Evolutionary conservation across 352 stramenopile species (phyloP).

Genomic region (Pythium scleroteichum): DNA sequence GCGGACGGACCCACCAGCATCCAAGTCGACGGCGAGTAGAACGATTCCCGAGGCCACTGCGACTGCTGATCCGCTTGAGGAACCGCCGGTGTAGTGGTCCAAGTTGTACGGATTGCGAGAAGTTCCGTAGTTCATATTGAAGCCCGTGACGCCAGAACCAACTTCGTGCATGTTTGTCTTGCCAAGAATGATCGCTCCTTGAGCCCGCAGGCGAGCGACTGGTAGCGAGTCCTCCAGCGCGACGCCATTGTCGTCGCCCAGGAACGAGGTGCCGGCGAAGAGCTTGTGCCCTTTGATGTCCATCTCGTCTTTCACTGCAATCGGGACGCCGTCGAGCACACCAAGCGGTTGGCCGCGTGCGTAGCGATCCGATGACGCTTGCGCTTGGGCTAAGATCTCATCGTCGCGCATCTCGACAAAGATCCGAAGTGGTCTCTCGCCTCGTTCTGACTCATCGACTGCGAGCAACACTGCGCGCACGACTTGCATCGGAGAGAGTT

Average conservation of each 20-base stretch:
- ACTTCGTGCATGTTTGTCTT: slow-evolving; percentile 91
- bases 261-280: slow-evolving; percentile 74
- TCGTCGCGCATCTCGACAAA: slow-evolving; percentile 80
- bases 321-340: slow-evolving; percentile 86
- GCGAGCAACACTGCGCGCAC: slow-evolving; percentile 62
- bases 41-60: slow-evolving; percentile 88
- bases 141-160: slow-evolving; percentile 67
- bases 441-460: slow-evolving; percentile 51
- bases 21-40: slow-evolving; percentile 82
- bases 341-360: slow-evolving; percentile 60
- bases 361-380: slow-evolving; percentile 70
- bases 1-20: slow-evolving; percentile 90
- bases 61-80: slow-evolving; percentile 86
- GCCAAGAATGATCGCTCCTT: slow-evolving; percentile 87
- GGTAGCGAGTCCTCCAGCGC: slow-evolving; percentile 49
- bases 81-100: slow-evolving; percentile 86
- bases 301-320: slow-evolving; percentile 89
- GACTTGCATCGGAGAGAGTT: slow-evolving; percentile 58
- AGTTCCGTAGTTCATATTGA: slow-evolving; percentile 75
- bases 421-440: slow-evolving; percentile 53
- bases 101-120: slow-evolving; percentile 86
- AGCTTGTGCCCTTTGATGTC: slow-evolving; percentile 66
- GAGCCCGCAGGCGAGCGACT: slow-evolving; percentile 58
- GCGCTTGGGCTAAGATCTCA: slow-evolving; percentile 66
- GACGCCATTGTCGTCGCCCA: slow-evolving; percentile 52